A percentile compares a stretch with the other conserved stretches of the same genome.
These are phyloP conservation scores for Fusarium caatingaense DNA, from an alignment of 2,329 filamentous ascomycete genomes.

Conservation along the genomic window DNA sequence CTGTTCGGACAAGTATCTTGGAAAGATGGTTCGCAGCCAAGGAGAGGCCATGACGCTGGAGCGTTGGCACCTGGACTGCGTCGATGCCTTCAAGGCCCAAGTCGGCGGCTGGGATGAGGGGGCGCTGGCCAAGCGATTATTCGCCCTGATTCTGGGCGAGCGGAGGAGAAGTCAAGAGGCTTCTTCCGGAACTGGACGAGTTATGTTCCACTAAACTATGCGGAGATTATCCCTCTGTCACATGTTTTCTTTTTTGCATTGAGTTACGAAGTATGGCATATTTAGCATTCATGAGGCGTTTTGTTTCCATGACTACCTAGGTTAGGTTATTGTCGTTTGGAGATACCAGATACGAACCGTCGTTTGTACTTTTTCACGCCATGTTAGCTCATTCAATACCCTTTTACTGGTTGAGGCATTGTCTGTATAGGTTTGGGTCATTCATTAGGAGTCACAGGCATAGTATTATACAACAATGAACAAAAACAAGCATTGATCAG, in stretches of 20 bases:
- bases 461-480: slow-evolving; percentile 20
- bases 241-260: slow-evolving; percentile 21
- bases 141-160: slow-evolving; percentile 64
- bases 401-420: slow-evolving; percentile 10
- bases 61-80: slow-evolving; percentile 68
- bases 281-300: slow-evolving; percentile 41
- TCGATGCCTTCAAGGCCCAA: slow-evolving; percentile 63
- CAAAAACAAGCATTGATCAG: slow-evolving; percentile 27
- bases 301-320: slow-evolving; percentile 23
- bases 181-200: slow-evolving; percentile 29
- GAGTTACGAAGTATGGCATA: slow-evolving; percentile 36
- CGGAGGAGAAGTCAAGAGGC: slow-evolving; percentile 46
- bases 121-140: slow-evolving; percentile 63
- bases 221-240: neutral
- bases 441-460: slow-evolving; percentile 17
- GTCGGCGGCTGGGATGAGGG: slow-evolving; percentile 64
- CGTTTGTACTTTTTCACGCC: slow-evolving; percentile 27
- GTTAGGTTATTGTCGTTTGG: slow-evolving; percentile 30
- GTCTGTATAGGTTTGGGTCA: slow-evolving; percentile 11
- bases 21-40: slow-evolving; percentile 61
- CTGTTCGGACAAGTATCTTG: slow-evolving; percentile 55
- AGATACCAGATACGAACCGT: slow-evolving; percentile 37
- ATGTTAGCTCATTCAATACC: slow-evolving; percentile 22
- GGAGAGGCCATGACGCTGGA: slow-evolving; percentile 61
- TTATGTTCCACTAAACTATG: slow-evolving; percentile 49